Percentiles rank a stretch among this genome's conserved stretches.
phyloP scores from a whole-genome alignment of 108 stramenopile genomes.

The Skeletonema grethae region DNA sequence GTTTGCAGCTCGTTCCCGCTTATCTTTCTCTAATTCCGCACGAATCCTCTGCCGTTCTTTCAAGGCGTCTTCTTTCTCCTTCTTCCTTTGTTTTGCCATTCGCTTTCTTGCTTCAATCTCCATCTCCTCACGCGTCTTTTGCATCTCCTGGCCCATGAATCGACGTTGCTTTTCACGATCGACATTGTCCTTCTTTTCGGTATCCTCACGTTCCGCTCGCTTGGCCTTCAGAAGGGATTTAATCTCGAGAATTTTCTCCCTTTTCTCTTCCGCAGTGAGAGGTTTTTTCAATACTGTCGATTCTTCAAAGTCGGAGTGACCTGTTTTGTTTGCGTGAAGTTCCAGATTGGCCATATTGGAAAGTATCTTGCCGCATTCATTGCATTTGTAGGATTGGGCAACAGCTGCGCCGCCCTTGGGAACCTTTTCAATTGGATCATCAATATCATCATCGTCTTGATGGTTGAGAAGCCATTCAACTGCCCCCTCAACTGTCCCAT shows the following conservation, averaged over 20 bases:
- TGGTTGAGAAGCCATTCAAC: constrained; percentile 93
- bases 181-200: constrained; percentile 86
- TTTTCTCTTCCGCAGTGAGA: constrained; percentile 92
- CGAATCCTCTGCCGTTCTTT: constrained; percentile 87
- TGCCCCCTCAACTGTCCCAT: constrained; percentile 88
- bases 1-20: constrained; percentile 82
- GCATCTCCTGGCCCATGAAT: constrained; percentile 82
- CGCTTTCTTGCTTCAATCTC: constrained; percentile 86
- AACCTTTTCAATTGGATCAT: constrained; percentile 80
- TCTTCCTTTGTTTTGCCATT: constrained; percentile 59
- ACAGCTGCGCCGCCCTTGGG: constrained; percentile 31
- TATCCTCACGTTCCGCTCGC: constrained; percentile 80
- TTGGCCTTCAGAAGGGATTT: constrained; percentile 83
- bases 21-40: constrained; percentile 92
- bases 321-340: constrained; percentile 90
- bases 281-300: constrained; percentile 74
- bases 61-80: constrained; percentile 75
- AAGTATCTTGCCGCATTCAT: constrained; percentile 82
- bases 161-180: constrained; percentile 86
- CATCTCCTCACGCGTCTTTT: constrained; percentile 86
- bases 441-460: constrained; percentile 93
- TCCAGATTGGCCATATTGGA: constrained; percentile 88
- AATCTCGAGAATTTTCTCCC: constrained; percentile 87
- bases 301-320: constrained; percentile 91
- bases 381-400: constrained; percentile 89